These are phyloP conservation scores for Sanghuangporus sanghuang DNA, from an alignment of 1,284 basidiomycete genomes.

Conservation along the genomic window DNA sequence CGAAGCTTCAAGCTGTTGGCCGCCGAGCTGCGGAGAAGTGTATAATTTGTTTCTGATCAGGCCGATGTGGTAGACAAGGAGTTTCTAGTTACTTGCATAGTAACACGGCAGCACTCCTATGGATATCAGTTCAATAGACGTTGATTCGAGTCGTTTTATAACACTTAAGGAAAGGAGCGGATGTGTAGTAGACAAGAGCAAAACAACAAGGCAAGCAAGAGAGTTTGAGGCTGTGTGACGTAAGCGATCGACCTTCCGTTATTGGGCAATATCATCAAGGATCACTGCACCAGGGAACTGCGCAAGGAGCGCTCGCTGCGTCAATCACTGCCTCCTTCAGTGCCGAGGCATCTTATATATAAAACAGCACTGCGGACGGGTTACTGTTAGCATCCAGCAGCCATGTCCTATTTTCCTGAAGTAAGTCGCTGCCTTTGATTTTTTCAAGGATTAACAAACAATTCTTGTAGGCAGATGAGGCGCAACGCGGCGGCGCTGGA, in stretches of 20 bases:
- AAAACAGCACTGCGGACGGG: background rate
- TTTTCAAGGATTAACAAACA: background rate
- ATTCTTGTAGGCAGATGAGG: slow-evolving; percentile 14
- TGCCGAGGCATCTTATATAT: background rate
- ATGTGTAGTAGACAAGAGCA: background rate
- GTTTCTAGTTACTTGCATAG: background rate
- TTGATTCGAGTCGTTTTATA: no score
- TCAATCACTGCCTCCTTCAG: background rate
- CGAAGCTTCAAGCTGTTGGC: background rate
- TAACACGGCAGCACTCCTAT: background rate
- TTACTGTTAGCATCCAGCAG: background rate
- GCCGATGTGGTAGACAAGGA: no score
- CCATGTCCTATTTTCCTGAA: slow-evolving; percentile 17
- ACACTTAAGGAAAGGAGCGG: background rate
- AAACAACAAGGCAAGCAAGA: background rate
- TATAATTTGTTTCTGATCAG: background rate
- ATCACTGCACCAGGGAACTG: background rate
- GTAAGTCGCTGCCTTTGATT: background rate
- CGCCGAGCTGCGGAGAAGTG: background rate
- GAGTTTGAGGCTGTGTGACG: background rate
- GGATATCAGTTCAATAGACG: background rate
- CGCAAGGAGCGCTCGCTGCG: background rate
- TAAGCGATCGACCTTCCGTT: background rate
- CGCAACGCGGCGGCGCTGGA: slow-evolving; percentile 6
- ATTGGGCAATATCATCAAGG: background rate